Percentiles rank a stretch among this genome's conserved stretches.
These are phyloP conservation scores for Suillus decipiens DNA, from an alignment of 768 basidiomycete species.

Conservation along the genomic window DNA sequence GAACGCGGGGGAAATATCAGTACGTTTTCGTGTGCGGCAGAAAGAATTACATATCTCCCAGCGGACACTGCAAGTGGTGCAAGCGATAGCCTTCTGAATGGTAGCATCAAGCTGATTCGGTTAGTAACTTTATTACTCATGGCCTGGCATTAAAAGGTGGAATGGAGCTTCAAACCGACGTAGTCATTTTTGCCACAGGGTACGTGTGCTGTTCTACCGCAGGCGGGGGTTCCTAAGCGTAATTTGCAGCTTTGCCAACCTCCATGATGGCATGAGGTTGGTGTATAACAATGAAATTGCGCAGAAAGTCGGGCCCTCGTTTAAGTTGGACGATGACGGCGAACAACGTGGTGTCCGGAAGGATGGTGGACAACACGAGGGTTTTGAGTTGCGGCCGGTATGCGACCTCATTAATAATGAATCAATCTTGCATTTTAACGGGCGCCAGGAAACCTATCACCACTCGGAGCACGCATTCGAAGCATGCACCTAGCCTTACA, in stretches of 20 bases:
- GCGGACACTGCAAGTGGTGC: constrained; percentile 37
- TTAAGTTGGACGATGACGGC: constrained; percentile 69
- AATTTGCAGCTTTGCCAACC: constrained; percentile 45
- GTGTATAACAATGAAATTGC: constrained; percentile 51
- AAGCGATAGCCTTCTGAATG: constrained; percentile 46
- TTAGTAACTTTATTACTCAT: constrained; percentile 28
- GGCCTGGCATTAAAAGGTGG: constrained; percentile 33
- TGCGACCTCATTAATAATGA: not conserved
- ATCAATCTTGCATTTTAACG: not conserved
- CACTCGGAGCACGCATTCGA: constrained; percentile 23
- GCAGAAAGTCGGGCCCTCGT: constrained; percentile 50
- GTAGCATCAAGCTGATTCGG: constrained; percentile 50
- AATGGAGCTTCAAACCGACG: constrained; percentile 29
- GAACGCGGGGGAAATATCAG: constrained; percentile 40
- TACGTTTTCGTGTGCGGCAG: constrained; percentile 15
- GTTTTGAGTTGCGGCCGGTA: constrained; percentile 34
- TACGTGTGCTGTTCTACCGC: constrained; percentile 15
- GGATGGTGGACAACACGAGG: constrained; percentile 36
- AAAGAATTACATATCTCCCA: not conserved
- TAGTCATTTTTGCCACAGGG: constrained; percentile 36
- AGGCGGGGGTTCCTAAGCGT: not conserved
- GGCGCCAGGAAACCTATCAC: constrained; percentile 21
- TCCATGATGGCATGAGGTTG: constrained; percentile 38
- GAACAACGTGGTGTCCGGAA: constrained; percentile 50
- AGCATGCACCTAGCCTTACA: constrained; percentile 34